Evolutionary conservation across 208 protist genomes (phyloP), one percentile per base, ranked within the genome.

Genomic region (Leishmania guyanensis): DNA sequence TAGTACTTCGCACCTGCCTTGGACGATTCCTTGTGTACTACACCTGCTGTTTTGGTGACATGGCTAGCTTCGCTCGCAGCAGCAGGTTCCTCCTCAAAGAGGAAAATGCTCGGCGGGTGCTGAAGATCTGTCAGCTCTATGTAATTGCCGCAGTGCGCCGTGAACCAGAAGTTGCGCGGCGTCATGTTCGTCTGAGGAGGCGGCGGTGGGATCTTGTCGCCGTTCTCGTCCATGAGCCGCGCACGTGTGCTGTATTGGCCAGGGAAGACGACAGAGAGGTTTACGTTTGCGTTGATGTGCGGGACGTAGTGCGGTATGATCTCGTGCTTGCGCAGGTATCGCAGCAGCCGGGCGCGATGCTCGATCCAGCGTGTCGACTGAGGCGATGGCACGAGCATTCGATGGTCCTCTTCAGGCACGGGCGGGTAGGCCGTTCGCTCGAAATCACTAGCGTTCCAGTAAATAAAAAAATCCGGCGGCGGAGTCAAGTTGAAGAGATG

Each of bases 101-200:
- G 90, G 74, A 97, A 97, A 48, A 98, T 86, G 56, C 89, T 89
- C 5, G 95, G 95, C 22, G 92, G 80, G 77, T 95, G 88, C 81
- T 97, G 93, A 62, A 98, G 60, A 26, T 98, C 92, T n/a, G 86
- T 87, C 3, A 98, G 87, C 72, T 97, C 92, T 65, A 98, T 94
- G 86, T 96, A 97, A 84, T 98, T 98, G 58, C 95, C 95, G 77
- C 90, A 96, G 84, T 98, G 95, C 20, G 94, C 84, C 5, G 95
- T 97, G 83, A 95, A 95, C 95, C 94, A 97, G 85, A 98, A 98
- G 74, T 97, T 98, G 64, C 89, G 91, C 16, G 56, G 69, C 0
- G 74, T 92, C 70, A 97, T 80, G 56, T 79, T 71, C 16, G 88
- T 91, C 77, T 89, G 92, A 12, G 92, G 88, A 51, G 85, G 86